Evolutionary conservation across 257 asterid species (phyloP), one percentile per base, ranked within the genome.

Genomic region (Jacaranda mimosifolia): DNA sequence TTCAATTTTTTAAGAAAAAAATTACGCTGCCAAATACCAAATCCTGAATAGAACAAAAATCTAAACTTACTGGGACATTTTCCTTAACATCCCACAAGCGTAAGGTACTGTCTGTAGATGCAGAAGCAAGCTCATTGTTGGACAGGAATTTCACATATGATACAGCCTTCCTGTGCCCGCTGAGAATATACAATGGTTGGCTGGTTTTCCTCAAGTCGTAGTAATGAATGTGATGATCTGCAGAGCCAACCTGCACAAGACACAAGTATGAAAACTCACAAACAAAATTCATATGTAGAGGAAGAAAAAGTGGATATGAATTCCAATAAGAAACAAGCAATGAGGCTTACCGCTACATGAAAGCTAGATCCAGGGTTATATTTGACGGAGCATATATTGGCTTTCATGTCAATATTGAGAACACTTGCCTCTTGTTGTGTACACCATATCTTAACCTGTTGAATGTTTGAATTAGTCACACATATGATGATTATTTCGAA

Each of bases 41-140:
- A n/a, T n/a, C n/a, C n/a, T n/a, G n/a, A n/a, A n/a, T n/a, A n/a
- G n/a, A n/a, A n/a, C n/a, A n/a, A n/a, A n/a, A 62, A 79, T 40
- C 11, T n/a, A 35, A 80, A 84, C 95, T 82, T 85, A 94, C 98
- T 0, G 94, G 95, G 45, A 81, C 58, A 21, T 90, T 89, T 68
- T 87, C 94, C 80, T 82, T 94, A 15, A 91, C 97, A 69, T 94
- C 98, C 98, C 98, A 94, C 67, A 94, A 82, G 77, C 96, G 96
- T 75, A 93, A 76, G 8, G 98, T 87, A 79, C 95, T 91, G 86
- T 93, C 98, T 0, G 97, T 94, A 73, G 98, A 91, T 76, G 98
- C 98, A 80, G 98, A 94, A 66, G 97, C 97, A 73, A 94, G 95
- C 73, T 91, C 97, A 49, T 74, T 78, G 80, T 73, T 83, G 73